Conservation (phyloP, 352 stramenopile genomes). For the Phytophthora ohioensis region DNA sequence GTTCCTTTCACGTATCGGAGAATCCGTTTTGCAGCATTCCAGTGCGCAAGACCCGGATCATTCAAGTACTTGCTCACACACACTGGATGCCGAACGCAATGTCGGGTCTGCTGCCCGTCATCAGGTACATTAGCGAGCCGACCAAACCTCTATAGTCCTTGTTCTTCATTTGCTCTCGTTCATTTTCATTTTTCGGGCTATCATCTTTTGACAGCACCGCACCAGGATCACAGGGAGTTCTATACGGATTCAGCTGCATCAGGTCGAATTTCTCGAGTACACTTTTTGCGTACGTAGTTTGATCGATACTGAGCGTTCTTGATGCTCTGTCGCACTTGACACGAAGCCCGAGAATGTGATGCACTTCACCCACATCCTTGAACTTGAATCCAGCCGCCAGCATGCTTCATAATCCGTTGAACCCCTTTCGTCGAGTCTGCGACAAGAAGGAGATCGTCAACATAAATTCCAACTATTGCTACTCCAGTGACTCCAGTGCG, state of each 20-base stretch:
- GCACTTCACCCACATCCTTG: conserved; percentile 24
- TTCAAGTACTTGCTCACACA: conserved; percentile 22
- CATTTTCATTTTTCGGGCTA: neutral
- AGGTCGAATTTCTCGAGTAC: conserved; percentile 24
- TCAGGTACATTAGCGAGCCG: conserved; percentile 24
- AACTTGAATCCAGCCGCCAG: conserved; percentile 11
- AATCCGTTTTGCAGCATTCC: conserved; percentile 23
- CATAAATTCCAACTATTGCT: conserved; percentile 22
- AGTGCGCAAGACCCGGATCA: conserved; percentile 11
- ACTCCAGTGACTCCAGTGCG: neutral
- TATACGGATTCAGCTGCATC: conserved; percentile 4
- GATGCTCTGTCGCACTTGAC: neutral
- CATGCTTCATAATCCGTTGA: conserved; percentile 2
- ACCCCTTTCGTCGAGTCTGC: neutral
- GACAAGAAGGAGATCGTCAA: conserved; percentile 20
- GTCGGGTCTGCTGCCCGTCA: conserved; percentile 20
- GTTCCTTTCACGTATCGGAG: conserved; percentile 24
- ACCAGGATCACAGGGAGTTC: conserved; percentile 2
- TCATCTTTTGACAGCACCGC: conserved; percentile 3
- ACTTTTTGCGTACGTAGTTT: conserved; percentile 15
- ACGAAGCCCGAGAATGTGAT: conserved; percentile 10
- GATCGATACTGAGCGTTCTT: conserved; percentile 13
- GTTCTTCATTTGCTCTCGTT: conserved; percentile 12
- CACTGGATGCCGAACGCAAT: conserved; percentile 17
- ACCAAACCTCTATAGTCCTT: conserved; percentile 23